Percentiles rank a stretch among this genome's conserved stretches.
Evolutionary conservation across 169 alveolate genomes (phyloP).

Genomic region (Cryptosporidium muris): DNA sequence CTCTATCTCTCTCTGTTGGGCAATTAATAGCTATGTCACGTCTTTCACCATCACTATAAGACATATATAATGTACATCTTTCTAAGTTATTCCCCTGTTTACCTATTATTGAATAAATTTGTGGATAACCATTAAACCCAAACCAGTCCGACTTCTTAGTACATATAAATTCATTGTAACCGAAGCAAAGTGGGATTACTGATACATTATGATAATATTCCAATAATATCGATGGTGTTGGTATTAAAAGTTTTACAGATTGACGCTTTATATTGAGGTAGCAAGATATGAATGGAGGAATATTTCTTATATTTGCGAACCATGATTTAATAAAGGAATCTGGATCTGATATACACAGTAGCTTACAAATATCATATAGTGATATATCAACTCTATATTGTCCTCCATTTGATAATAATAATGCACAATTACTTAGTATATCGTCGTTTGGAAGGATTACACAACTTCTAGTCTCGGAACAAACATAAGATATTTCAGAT

Average conservation of each 20-base stretch:
- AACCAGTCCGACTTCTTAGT: slow-evolving; percentile 63
- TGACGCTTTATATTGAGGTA: slow-evolving; percentile 31
- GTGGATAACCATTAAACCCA: slow-evolving; percentile 51
- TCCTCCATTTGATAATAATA: slow-evolving; percentile 22
- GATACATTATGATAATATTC: slow-evolving; percentile 9
- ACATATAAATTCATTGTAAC: slow-evolving; percentile 44
- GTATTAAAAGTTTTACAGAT: slow-evolving; percentile 30
- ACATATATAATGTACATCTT: slow-evolving; percentile 29
- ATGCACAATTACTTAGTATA: slow-evolving; percentile 14
- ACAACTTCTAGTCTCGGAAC: slow-evolving; percentile 40
- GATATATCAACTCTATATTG: slow-evolving; percentile 61
- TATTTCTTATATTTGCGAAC: neutral
- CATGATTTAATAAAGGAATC: neutral
- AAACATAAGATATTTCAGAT: slow-evolving; percentile 20
- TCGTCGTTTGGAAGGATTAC: slow-evolving; percentile 49
- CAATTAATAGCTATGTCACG: slow-evolving; percentile 22
- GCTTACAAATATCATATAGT: slow-evolving; percentile 10
- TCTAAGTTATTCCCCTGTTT: slow-evolving; percentile 43
- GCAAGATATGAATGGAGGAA: slow-evolving; percentile 44
- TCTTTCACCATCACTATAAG: slow-evolving; percentile 30
- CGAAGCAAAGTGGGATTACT: slow-evolving; percentile 42
- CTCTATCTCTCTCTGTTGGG: slow-evolving; percentile 11
- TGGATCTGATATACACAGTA: slow-evolving; percentile 45
- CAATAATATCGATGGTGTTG: slow-evolving; percentile 44
- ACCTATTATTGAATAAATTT: slow-evolving; percentile 17